These are phyloP conservation scores for Naematelia encephala DNA, from an alignment of 768 basidiomycete genomes.

Conservation along the genomic window DNA sequence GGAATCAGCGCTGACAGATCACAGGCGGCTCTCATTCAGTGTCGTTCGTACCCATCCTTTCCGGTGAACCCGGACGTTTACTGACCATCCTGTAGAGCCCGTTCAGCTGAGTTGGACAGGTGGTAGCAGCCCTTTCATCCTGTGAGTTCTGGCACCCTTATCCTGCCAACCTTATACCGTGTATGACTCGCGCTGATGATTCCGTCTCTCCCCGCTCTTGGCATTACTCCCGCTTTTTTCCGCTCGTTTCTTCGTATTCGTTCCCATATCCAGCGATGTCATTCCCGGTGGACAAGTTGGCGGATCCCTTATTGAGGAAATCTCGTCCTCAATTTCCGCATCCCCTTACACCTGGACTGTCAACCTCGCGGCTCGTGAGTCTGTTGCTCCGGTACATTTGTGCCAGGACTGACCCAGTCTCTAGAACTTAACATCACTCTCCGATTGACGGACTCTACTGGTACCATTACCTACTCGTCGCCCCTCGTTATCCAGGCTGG, in stretches of 20 bases:
- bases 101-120: conserved; percentile 37
- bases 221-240: neutral
- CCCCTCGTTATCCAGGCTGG: conserved; percentile 42
- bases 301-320: conserved; percentile 34
- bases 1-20: conserved; percentile 15
- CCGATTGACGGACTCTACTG: conserved; percentile 62
- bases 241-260: neutral
- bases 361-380: conserved; percentile 41
- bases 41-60: conserved; percentile 27
- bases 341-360: conserved; percentile 43
- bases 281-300: conserved; percentile 47
- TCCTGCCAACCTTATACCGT: neutral
- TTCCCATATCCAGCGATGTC: conserved; percentile 48
- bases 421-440: conserved; percentile 61
- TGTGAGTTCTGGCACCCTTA: conserved; percentile 28
- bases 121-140: conserved; percentile 43
- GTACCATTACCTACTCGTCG: conserved; percentile 50
- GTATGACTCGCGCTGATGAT: neutral
- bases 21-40: conserved; percentile 41
- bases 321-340: conserved; percentile 12
- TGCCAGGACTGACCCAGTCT: conserved; percentile 3
- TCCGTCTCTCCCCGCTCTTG: neutral
- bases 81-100: conserved; percentile 21
- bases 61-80: neutral
- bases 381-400: neutral